Evolutionary conservation across 805 yeast genomes (phyloP).

Genomic region (Candida nonsorbophila): DNA sequence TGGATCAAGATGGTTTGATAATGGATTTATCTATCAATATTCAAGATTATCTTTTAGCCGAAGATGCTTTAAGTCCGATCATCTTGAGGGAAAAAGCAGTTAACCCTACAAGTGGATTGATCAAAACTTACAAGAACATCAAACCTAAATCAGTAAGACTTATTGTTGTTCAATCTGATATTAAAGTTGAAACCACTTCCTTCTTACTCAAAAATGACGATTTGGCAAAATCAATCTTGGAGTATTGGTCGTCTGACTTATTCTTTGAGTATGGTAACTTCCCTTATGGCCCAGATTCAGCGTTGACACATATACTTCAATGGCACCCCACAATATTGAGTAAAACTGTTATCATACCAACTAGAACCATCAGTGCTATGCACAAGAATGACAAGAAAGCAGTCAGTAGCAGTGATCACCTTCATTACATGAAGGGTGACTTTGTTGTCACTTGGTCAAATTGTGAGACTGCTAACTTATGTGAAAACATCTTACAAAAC

Average conservation of each 20-base stretch:
- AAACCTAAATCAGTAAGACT: constrained; percentile 52
- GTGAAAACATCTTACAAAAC: constrained; percentile 44
- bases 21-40: constrained; percentile 66
- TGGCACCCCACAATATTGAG: constrained; percentile 88
- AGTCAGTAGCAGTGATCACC: constrained; percentile 23
- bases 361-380: constrained; percentile 30
- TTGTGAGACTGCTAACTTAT: constrained; percentile 46
- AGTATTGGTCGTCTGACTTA: constrained; percentile 72
- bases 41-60: constrained; percentile 52
- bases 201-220: constrained; percentile 67
- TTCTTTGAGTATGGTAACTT: constrained; percentile 64
- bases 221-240: constrained; percentile 65
- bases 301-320: constrained; percentile 80
- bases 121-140: constrained; percentile 61
- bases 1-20: constrained; percentile 73
- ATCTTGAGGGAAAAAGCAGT: constrained; percentile 69
- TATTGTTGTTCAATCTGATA: constrained; percentile 64
- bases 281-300: constrained; percentile 55
- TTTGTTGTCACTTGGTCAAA: constrained; percentile 59
- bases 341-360: constrained; percentile 66
- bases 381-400: constrained; percentile 26
- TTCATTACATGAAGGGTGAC: constrained; percentile 59
- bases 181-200: constrained; percentile 61
- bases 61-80: constrained; percentile 56
- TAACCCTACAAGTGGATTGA: constrained; percentile 60